A percentile compares a stretch with the other conserved stretches of the same genome.
These are phyloP conservation scores for Fusarium verrucosum DNA, from an alignment of 2,329 filamentous ascomycete genomes.

Conservation along the genomic window DNA sequence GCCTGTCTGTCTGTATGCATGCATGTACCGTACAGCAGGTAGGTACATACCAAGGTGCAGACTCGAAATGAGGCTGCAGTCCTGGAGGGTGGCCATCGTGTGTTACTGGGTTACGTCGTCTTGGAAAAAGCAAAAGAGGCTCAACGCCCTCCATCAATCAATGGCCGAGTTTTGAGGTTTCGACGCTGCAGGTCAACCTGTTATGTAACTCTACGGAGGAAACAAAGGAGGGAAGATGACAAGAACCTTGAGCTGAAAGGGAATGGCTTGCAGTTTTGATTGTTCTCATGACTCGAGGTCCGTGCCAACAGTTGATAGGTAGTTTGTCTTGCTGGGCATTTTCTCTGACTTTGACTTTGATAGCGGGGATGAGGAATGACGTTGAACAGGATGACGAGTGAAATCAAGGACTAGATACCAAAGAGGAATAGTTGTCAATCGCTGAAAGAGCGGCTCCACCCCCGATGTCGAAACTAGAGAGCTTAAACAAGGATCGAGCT, in stretches of 20 bases:
- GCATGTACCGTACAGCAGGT: not conserved
- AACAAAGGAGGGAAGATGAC: constrained; percentile 9
- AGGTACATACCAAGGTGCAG: not conserved
- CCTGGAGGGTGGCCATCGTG: constrained; percentile 13
- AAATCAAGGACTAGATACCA: not conserved
- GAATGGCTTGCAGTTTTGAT: not conserved
- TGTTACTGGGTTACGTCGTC: constrained; percentile 11
- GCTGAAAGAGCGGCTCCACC: constrained; percentile 14
- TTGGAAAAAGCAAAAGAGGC: constrained; percentile 35
- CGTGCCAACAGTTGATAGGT: constrained; percentile 5
- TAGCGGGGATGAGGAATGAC: constrained; percentile 21
- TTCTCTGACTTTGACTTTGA: constrained; percentile 1
- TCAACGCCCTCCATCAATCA: constrained; percentile 4
- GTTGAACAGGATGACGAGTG: constrained; percentile 30
- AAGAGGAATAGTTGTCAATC: constrained; percentile 10
- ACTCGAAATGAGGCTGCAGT: constrained; percentile 23
- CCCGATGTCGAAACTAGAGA: constrained; percentile 20
- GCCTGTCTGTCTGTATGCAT: too few species aligned
- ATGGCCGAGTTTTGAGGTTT: not conserved
- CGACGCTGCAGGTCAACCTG: not conserved
- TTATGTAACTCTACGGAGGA: constrained; percentile 1
- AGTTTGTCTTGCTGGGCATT: not conserved
- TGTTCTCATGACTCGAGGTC: constrained; percentile 19
- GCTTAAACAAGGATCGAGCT: constrained; percentile 21
- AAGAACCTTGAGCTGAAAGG: not conserved